These are phyloP conservation scores for Bimuria novae-zelandiae DNA, from an alignment of 2,329 filamentous ascomycete genomes.

Conservation along the genomic window DNA sequence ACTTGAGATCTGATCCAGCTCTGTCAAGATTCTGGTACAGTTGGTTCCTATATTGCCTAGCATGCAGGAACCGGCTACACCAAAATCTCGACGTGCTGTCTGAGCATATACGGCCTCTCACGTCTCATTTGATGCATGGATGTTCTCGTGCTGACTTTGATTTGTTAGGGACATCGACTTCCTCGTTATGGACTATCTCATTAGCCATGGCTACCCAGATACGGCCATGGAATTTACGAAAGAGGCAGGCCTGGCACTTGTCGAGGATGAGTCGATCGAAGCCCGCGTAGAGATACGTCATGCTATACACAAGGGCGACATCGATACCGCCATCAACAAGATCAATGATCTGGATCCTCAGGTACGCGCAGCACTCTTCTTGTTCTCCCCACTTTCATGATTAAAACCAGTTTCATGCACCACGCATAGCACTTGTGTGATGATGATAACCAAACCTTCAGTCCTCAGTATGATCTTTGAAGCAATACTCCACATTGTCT, in stretches of 20 bases:
- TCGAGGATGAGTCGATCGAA: slow-evolving; percentile 71
- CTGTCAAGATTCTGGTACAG: not conserved
- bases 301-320: slow-evolving; percentile 82
- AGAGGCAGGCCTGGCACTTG: slow-evolving; percentile 81
- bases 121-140: not conserved
- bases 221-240: slow-evolving; percentile 92
- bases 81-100: slow-evolving; percentile 15
- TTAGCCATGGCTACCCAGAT: slow-evolving; percentile 90
- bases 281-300: slow-evolving; percentile 82
- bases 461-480: slow-evolving; percentile 77
- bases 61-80: too few species aligned
- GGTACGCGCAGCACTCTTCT: slow-evolving; percentile 61
- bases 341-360: slow-evolving; percentile 90
- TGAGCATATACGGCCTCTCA: slow-evolving; percentile 23
- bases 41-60: too few species aligned
- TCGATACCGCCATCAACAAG: slow-evolving; percentile 81
- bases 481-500: slow-evolving; percentile 12
- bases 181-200: slow-evolving; percentile 94
- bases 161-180: slow-evolving; percentile 86
- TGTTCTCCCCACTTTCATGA: slow-evolving; percentile 68
- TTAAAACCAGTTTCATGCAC: slow-evolving; percentile 99
- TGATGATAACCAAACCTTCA: slow-evolving; percentile 90
- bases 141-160: too few species aligned
- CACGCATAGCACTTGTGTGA: slow-evolving; percentile 90
- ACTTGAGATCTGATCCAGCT: slow-evolving; percentile 71